phyloP scores from a whole-genome alignment of 176 grass and related monocot species.

The Urochloa ruziziensis region DNA sequence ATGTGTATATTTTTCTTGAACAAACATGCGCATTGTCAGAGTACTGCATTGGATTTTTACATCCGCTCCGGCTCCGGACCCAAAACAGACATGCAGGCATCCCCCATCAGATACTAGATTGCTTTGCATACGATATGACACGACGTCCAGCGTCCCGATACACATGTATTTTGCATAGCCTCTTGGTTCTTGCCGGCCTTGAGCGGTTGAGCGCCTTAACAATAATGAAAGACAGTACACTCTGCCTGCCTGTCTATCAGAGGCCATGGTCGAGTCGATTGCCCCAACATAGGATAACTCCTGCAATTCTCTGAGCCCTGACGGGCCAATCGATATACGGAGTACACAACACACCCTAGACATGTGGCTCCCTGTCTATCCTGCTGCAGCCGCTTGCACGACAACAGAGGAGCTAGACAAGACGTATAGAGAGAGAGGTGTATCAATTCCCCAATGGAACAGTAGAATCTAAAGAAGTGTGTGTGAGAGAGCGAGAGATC shows the following conservation, averaged over 20 bases:
- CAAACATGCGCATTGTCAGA: not conserved
- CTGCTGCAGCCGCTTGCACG: constrained; percentile 7
- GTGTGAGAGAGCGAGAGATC: no score
- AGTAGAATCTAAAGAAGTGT: constrained; percentile 18
- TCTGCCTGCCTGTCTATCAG: not conserved
- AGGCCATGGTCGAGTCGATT: not conserved
- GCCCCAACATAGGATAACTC: constrained; percentile 17
- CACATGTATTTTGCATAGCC: not conserved
- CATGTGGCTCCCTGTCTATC: not conserved
- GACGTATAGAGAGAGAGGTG: constrained; percentile 12
- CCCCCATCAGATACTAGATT: no score
- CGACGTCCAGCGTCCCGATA: constrained; percentile 1
- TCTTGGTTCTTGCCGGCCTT: no score
- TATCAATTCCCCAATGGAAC: constrained; percentile 36
- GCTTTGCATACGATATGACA: constrained; percentile 24
- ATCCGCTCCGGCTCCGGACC: not conserved
- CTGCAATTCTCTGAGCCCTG: not conserved
- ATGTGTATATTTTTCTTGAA: not conserved
- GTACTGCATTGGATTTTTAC: not conserved
- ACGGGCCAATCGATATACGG: constrained; percentile 31
- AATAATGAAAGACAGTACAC: not conserved
- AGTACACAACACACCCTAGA: not conserved
- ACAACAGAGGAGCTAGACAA: constrained; percentile 22
- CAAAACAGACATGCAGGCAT: not conserved
- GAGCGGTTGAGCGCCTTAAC: not conserved